A percentile compares a stretch with the other conserved stretches of the same genome.
These are phyloP conservation scores for Silene conica DNA, from an alignment of 148 eudicot genomes.

Conservation along the genomic window DNA sequence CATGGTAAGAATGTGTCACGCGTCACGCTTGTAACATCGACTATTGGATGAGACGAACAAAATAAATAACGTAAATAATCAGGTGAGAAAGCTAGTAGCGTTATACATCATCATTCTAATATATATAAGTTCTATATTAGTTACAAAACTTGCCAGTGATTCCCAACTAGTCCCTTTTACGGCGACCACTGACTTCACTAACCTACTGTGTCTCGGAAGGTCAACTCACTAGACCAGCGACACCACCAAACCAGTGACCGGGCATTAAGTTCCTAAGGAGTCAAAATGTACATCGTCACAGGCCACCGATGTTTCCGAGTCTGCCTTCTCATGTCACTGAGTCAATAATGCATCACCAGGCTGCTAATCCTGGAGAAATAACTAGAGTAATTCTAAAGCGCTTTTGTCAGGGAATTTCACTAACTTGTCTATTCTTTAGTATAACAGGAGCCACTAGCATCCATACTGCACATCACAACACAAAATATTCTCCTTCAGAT, in stretches of 20 bases:
- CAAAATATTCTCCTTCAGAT: neutral
- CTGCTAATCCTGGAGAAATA: neutral
- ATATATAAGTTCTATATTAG: neutral
- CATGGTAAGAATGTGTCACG: too few relatives aligned
- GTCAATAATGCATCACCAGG: neutral
- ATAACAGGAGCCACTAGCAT: conserved; percentile 69
- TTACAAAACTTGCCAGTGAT: neutral
- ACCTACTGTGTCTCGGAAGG: neutral
- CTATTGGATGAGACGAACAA: neutral
- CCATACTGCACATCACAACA: conserved; percentile 51
- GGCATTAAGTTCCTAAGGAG: neutral
- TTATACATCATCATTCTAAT: neutral
- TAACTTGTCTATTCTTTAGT: conserved; percentile 52
- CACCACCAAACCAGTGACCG: neutral
- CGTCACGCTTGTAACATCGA: neutral
- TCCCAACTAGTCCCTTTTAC: neutral
- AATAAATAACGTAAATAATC: neutral
- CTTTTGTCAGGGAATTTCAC: conserved; percentile 23
- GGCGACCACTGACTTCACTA: neutral
- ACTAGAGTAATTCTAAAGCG: neutral
- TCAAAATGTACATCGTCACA: neutral
- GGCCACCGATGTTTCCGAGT: neutral
- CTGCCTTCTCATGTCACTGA: neutral
- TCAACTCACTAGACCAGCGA: neutral
- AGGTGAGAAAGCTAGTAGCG: neutral